Base-by-base conservation (phyloP, 495 filamentous ascomycete genomes). In the Talaromyces nanjingensis region DNA sequence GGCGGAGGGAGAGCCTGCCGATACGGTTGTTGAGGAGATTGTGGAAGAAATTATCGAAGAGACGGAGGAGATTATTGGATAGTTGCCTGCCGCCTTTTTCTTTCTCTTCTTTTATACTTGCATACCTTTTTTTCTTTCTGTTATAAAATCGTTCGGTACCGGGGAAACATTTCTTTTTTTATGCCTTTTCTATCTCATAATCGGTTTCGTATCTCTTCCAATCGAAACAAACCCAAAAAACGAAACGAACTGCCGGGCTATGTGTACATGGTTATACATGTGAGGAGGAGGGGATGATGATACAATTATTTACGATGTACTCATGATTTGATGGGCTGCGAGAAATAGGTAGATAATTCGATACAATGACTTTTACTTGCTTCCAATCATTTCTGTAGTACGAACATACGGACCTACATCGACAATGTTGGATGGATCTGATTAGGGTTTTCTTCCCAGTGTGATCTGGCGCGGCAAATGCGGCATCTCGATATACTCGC, bases 1-100 rank as follows among this genome's bases (percentile, higher is more conserved):
- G 39, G 83, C 85, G 64, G 79, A 84, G 62, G 89, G 88, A 71
- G 87, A 89, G 57, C 78, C 85, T 62, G 85, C 90, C 37, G 87
- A 89, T 60, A 79, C 85, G 61, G 85, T 91, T 47, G 89, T 92
- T 64, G 91, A 92, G 73, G 91, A 94, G 81, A 89, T 93, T 65
- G 89, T 96, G 70, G 93, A 96, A 76, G 92, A 97, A 79, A 91
- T 96, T 68, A 81, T 98, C 60, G 92, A 96, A 76, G 92, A 97
- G 84, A 86, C 81, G 61, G 94, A 97, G 81, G 94, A 98, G 79
- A 81, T 92, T 67, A 78, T 81, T 70, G 73, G 68, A 53, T 62
- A 62, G 29, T 54, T 20, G n/a, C n/a, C n/a, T 3, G 2, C 12
- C n/a, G 24, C 22, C 16, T 27, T 56, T 56, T 24, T 24, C 22